Percentiles rank a stretch among this genome's conserved stretches.
Evolutionary conservation across 306 rosid genomes (phyloP).

Genomic region (Fragaria nilgerrensis): DNA sequence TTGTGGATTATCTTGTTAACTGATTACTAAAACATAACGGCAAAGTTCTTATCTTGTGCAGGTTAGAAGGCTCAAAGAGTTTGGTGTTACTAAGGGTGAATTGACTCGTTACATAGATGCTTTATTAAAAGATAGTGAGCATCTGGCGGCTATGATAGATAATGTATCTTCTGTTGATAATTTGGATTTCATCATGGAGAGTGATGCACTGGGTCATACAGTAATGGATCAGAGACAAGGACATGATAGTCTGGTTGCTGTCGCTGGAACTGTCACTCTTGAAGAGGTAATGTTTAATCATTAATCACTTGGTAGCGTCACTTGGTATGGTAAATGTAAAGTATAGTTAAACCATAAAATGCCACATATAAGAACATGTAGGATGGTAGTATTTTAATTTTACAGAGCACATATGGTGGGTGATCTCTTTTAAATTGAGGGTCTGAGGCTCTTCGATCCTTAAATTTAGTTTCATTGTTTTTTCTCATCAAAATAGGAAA

Average conservation of each 20-base stretch:
- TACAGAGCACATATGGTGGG: background rate
- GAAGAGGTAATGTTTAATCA: constrained; percentile 62
- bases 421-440: background rate
- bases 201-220: constrained; percentile 90
- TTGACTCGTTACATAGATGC: constrained; percentile 95
- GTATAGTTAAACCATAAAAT: background rate
- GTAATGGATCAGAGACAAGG: constrained; percentile 99
- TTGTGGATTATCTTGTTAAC: background rate
- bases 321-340: background rate
- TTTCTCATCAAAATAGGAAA: background rate
- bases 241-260: constrained; percentile 87
- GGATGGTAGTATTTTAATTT: background rate
- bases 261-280: constrained; percentile 89
- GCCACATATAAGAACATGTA: background rate
- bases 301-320: constrained; percentile 1
- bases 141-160: constrained; percentile 97
- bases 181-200: constrained; percentile 98
- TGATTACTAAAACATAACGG: background rate
- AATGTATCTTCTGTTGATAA: constrained; percentile 98
- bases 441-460: background rate
- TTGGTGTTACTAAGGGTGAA: constrained; percentile 98
- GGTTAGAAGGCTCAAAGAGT: constrained; percentile 97
- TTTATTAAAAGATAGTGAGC: constrained; percentile 93
- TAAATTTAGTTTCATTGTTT: background rate
- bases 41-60: constrained; percentile 28